These are phyloP conservation scores for Knufia fluminis DNA, from an alignment of 2,329 filamentous ascomycete species.

Conservation along the genomic window DNA sequence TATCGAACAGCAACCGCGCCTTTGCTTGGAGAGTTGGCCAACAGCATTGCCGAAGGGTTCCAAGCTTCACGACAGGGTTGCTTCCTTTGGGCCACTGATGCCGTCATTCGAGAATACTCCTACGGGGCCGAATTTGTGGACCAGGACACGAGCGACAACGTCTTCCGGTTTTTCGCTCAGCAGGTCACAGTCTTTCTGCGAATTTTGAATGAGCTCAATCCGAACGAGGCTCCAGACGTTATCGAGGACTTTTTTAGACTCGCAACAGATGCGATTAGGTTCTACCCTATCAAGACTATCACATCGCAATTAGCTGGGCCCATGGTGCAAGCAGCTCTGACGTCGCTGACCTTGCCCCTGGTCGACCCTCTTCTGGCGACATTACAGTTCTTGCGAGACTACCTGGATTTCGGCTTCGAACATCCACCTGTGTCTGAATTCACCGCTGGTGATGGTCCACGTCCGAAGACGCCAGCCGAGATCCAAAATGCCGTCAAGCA, in stretches of 20 bases:
- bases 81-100: constrained; percentile 96
- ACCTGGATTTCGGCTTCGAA: constrained; percentile 77
- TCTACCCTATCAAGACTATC: constrained; percentile 78
- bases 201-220: constrained; percentile 75
- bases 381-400: constrained; percentile 83
- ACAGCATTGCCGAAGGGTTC: constrained; percentile 80
- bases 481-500: constrained; percentile 64
- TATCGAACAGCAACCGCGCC: constrained; percentile 85
- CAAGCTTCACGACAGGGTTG: constrained; percentile 80
- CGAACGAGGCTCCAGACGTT: constrained; percentile 68
- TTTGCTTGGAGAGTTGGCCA: constrained; percentile 73
- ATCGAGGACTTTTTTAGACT: constrained; percentile 97
- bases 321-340: constrained; percentile 79
- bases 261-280: constrained; percentile 81
- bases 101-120: constrained; percentile 90
- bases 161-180: constrained; percentile 90
- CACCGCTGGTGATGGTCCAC: constrained; percentile 51
- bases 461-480: constrained; percentile 55
- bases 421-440: constrained; percentile 51
- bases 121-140: constrained; percentile 81
- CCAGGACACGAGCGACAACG: constrained; percentile 68
- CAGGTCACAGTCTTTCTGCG: constrained; percentile 85
- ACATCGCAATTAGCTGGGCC: constrained; percentile 68
- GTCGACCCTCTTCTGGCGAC: constrained; percentile 84
- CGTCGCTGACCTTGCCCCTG: constrained; percentile 79